Percentiles rank a stretch among this genome's conserved stretches.
phyloP scores from a whole-genome alignment of 768 basidiomycete genomes.

The Sporobolomyces pararoseus region DNA sequence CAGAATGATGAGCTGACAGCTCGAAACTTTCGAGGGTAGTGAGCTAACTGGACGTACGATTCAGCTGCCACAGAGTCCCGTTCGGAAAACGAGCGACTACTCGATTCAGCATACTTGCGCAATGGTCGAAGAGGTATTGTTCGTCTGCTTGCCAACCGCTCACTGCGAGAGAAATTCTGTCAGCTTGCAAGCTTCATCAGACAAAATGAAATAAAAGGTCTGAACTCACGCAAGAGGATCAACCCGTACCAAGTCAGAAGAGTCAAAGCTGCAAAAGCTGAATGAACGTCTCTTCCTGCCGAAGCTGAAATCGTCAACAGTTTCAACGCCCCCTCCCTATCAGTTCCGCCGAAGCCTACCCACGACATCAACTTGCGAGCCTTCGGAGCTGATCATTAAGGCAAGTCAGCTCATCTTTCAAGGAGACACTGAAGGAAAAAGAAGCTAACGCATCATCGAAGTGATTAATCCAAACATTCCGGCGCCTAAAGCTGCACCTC shows the following conservation, averaged over 20 bases:
- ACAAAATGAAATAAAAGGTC: neutral
- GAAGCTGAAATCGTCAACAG: conserved; percentile 25
- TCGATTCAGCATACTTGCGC: conserved; percentile 9
- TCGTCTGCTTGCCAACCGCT: conserved; percentile 37
- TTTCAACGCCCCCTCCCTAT: conserved; percentile 32
- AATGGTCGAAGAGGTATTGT: conserved; percentile 10
- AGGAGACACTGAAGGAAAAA: neutral
- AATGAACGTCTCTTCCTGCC: conserved; percentile 29
- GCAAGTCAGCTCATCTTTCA: neutral
- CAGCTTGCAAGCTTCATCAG: neutral
- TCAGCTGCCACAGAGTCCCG: conserved; percentile 36
- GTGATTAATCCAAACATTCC: conserved; percentile 35
- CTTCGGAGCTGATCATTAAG: conserved; percentile 9
- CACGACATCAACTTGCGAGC: conserved; percentile 31
- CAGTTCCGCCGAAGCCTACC: conserved; percentile 29
- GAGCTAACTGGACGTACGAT: conserved; percentile 27
- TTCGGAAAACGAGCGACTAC: conserved; percentile 20
- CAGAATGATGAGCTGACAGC: too few relatives aligned
- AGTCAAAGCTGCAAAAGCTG: conserved; percentile 22
- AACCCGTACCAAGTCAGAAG: conserved; percentile 35
- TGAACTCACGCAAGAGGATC: conserved; percentile 33
- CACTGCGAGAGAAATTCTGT: conserved; percentile 3
- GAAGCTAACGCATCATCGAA: conserved; percentile 4
- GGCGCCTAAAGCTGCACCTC: conserved; percentile 10
- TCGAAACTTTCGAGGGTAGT: too few relatives aligned